Conservation (phyloP, 352 stramenopile species). For the Globisporangium cylindrosporum region DNA sequence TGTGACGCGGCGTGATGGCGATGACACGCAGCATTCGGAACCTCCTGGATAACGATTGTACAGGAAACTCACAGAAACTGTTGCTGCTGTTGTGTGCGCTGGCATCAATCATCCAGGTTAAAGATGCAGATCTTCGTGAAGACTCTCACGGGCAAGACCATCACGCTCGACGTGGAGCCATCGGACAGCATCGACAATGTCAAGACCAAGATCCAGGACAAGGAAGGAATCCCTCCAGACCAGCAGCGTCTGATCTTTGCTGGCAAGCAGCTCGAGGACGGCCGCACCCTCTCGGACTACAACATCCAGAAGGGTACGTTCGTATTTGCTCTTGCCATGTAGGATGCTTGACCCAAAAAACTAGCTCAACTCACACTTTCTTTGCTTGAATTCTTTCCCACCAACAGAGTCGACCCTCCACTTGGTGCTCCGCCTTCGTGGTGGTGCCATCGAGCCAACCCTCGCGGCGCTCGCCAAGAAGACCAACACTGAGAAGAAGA, state of each 20-base stretch:
- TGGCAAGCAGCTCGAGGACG: constrained; percentile 99
- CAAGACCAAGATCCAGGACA: constrained; percentile 95
- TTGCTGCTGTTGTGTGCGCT: constrained; percentile 3
- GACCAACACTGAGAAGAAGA: constrained; percentile 99
- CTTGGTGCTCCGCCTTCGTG: constrained; percentile 94
- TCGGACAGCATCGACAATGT: constrained; percentile 99
- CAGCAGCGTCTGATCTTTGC: constrained; percentile 99
- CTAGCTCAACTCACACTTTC: not conserved
- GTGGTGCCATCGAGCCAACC: constrained; percentile 94
- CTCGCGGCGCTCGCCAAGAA: constrained; percentile 98
- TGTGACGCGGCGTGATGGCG: not conserved
- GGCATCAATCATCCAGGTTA: constrained; percentile 22
- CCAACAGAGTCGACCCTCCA: constrained; percentile 92
- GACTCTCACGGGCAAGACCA: constrained; percentile 97
- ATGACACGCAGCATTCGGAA: not conserved
- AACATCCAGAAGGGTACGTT: constrained; percentile 92
- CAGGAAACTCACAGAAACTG: no score
- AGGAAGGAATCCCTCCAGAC: constrained; percentile 92
- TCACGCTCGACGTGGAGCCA: constrained; percentile 96
- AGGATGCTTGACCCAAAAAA: no score
- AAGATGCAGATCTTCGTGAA: constrained; percentile 98
- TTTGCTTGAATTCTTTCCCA: not conserved
- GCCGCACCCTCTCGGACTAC: constrained; percentile 92
- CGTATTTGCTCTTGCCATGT: no score
- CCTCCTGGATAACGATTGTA: no score